Percentiles rank a stretch among this genome's conserved stretches.
phyloP scores from a whole-genome alignment of 2,329 filamentous ascomycete species.

The Monilinia aucupariae region DNA sequence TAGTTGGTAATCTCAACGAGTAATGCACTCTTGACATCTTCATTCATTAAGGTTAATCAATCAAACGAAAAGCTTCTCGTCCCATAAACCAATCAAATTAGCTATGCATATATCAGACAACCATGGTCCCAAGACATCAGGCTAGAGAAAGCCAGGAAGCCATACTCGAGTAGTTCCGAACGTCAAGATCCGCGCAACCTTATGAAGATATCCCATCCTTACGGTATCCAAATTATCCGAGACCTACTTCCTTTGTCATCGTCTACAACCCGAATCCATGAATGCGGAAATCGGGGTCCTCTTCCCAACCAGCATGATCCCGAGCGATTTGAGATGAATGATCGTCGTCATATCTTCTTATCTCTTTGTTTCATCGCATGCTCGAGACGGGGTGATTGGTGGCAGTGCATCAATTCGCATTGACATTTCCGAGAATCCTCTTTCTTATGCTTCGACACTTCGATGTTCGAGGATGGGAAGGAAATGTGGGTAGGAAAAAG shows the following conservation, averaged over 20 bases:
- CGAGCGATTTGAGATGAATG: conserved; percentile 4
- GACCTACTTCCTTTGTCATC: background rate
- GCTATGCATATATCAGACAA: too few relatives aligned
- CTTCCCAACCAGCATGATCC: background rate
- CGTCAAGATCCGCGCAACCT: background rate
- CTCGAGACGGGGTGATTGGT: background rate
- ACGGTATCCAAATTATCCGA: background rate
- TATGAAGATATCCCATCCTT: background rate
- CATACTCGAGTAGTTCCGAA: too few relatives aligned
- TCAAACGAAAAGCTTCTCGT: too few relatives aligned
- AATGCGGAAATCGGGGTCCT: background rate
- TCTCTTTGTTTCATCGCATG: background rate
- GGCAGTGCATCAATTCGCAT: background rate
- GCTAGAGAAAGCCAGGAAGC: too few relatives aligned
- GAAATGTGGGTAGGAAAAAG: background rate
- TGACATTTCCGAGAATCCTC: background rate
- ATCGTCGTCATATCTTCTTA: background rate
- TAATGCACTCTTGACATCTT: background rate
- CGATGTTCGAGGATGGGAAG: too few relatives aligned
- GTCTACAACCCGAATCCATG: background rate
- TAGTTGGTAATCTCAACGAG: background rate
- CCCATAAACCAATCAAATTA: too few relatives aligned
- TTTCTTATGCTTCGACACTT: background rate
- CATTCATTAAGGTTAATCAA: too few relatives aligned
- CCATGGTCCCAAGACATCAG: too few relatives aligned